Evolutionary conservation across 2,329 filamentous ascomycete species (phyloP).

Genomic region (Fusarium sp.): DNA sequence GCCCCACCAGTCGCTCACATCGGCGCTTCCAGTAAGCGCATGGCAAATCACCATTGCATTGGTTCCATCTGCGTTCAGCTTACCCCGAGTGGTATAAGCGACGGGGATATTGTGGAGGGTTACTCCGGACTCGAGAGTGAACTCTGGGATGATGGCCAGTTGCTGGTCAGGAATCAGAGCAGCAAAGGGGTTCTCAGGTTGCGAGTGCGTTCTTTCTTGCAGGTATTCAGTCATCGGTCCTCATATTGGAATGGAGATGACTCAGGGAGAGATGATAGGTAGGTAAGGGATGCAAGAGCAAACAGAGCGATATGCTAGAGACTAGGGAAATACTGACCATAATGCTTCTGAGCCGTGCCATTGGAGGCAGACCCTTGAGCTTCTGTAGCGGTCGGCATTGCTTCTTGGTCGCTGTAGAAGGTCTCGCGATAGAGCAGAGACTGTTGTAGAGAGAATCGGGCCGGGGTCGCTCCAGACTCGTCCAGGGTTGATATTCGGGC

Average conservation of each 20-base stretch:
- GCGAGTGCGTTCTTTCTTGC: slow-evolving; percentile 73
- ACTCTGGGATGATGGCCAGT: slow-evolving; percentile 86
- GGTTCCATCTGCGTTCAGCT: slow-evolving; percentile 67
- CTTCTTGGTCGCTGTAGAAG: slow-evolving; percentile 6
- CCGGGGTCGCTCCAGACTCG: slow-evolving; percentile 17
- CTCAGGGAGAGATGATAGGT: background rate
- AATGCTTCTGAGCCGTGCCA: slow-evolving; percentile 36
- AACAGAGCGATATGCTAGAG: background rate
- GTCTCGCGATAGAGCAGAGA: slow-evolving; percentile 13
- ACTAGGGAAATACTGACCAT: slow-evolving; percentile 45
- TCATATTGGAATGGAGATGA: slow-evolving; percentile 22
- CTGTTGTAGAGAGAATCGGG: slow-evolving; percentile 20
- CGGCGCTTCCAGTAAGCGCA: slow-evolving; percentile 85
- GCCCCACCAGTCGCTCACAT: slow-evolving; percentile 91
- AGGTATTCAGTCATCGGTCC: slow-evolving; percentile 71
- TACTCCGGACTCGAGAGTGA: slow-evolving; percentile 93
- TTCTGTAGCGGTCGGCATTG: slow-evolving; percentile 40
- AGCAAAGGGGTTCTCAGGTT: slow-evolving; percentile 93
- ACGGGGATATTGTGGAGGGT: slow-evolving; percentile 81
- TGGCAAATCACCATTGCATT: slow-evolving; percentile 85
- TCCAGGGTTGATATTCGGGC: slow-evolving; percentile 22
- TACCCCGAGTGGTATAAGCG: slow-evolving; percentile 74
- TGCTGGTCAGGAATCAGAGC: slow-evolving; percentile 88
- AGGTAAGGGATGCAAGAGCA: background rate
- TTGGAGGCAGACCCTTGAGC: slow-evolving; percentile 35